A percentile compares a stretch with the other conserved stretches of the same genome.
Evolutionary conservation across 257 asterid genomes (phyloP).

Genomic region (Solanum sparsipilum): DNA sequence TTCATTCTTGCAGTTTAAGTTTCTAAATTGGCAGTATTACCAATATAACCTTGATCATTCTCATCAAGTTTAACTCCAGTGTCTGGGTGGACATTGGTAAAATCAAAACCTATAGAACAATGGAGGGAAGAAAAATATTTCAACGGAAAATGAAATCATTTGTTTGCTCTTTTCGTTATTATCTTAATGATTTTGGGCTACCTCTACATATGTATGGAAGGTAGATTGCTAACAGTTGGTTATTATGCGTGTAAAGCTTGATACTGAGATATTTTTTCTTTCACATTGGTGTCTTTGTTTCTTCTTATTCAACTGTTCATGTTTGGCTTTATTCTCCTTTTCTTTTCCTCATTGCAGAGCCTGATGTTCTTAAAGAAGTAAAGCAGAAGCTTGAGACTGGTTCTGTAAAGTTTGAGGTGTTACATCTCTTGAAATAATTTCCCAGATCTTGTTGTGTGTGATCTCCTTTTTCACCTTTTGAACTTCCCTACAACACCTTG

Average conservation of each 20-base stretch:
- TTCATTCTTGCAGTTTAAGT: neutral
- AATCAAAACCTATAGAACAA: neutral
- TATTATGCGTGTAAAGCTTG: neutral
- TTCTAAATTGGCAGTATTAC: neutral
- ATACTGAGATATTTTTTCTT: neutral
- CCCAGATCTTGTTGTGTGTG: neutral
- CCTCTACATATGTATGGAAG: neutral
- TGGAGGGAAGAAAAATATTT: neutral
- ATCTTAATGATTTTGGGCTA: neutral
- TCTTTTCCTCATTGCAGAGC: constrained; percentile 48
- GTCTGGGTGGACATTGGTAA: neutral
- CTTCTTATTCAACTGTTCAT: neutral
- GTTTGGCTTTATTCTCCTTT: neutral
- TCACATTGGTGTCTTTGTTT: neutral
- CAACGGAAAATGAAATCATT: neutral
- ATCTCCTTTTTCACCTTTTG: neutral
- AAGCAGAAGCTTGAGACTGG: constrained; percentile 90
- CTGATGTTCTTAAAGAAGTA: constrained; percentile 89
- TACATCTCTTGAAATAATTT: neutral
- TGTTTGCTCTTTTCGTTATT: neutral
- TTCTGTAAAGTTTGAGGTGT: constrained; percentile 86
- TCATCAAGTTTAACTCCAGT: neutral
- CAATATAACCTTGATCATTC: neutral
- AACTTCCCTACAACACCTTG: neutral
- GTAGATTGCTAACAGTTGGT: neutral